A percentile compares a stretch with the other conserved stretches of the same genome.
Conservation (phyloP, 2,329 filamentous ascomycete species). For the Camillea tinctor region DNA sequence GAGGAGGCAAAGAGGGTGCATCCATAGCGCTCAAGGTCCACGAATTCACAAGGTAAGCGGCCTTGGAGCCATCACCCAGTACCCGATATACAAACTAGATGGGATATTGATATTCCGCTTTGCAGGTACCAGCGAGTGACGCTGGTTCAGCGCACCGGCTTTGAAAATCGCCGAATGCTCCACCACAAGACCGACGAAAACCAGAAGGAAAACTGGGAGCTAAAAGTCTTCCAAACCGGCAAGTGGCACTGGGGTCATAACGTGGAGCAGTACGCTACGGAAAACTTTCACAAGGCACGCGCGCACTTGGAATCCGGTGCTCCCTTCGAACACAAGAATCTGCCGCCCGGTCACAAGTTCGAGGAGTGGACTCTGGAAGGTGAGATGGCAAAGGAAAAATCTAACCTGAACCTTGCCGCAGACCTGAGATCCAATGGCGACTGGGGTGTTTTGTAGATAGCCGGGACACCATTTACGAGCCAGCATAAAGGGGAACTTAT, state of each 20-base stretch:
- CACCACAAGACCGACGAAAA: conserved; percentile 21
- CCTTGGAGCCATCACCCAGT: background rate
- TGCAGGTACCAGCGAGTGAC: conserved; percentile 21
- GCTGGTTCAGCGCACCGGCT: conserved; percentile 20
- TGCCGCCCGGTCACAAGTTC: conserved; percentile 26
- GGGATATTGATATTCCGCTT: background rate
- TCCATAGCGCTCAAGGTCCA: conserved; percentile 28
- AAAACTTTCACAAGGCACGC: conserved; percentile 26
- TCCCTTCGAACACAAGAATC: conserved; percentile 33
- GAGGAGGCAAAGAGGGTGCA: conserved; percentile 23
- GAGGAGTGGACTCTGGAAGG: conserved; percentile 29
- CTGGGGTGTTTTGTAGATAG: conserved; percentile 9
- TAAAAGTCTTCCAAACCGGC: conserved; percentile 8
- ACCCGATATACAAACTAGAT: background rate
- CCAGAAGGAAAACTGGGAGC: conserved; percentile 10
- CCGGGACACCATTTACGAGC: too few relatives aligned
- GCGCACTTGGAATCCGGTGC: conserved; percentile 21
- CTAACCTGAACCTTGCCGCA: conserved; percentile 4
- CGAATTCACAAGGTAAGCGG: conserved; percentile 27
- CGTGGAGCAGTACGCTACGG: conserved; percentile 32
- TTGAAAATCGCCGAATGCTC: conserved; percentile 20
- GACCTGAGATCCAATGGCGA: conserved; percentile 18
- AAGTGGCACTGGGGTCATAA: conserved; percentile 27
- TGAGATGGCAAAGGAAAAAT: conserved; percentile 18
- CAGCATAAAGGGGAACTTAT: too few relatives aligned